A percentile compares a stretch with the other conserved stretches of the same genome.
Evolutionary conservation across 805 yeast species (phyloP).

Genomic region (Sugiyamaella chiloensis): DNA sequence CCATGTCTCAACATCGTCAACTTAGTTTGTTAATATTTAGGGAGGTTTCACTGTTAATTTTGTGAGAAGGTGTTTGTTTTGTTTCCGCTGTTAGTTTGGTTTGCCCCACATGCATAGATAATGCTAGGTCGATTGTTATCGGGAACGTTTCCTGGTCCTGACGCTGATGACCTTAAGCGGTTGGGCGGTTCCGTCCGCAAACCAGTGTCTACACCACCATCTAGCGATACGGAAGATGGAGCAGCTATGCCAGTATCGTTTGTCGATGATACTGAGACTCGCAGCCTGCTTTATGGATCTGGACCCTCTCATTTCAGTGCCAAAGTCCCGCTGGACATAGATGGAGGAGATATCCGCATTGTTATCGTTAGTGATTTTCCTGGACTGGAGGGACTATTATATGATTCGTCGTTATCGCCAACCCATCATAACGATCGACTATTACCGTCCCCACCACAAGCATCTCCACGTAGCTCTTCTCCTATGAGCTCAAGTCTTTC

Average conservation of each 20-base stretch:
- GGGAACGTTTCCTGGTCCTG: slow-evolving; percentile 3
- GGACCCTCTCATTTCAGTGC: no score
- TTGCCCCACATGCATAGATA: slow-evolving; percentile 1
- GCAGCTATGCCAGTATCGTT: slow-evolving; percentile 20
- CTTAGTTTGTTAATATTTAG: no score
- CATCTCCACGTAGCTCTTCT: neutral
- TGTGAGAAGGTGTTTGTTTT: no score
- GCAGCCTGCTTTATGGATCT: slow-evolving; percentile 25
- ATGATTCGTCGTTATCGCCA: slow-evolving; percentile 15
- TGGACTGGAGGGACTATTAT: slow-evolving; percentile 16
- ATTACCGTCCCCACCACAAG: neutral
- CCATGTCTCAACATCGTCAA: neutral
- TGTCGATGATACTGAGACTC: slow-evolving; percentile 25
- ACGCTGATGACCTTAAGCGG: neutral
- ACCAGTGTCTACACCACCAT: neutral
- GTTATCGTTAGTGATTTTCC: slow-evolving; percentile 19
- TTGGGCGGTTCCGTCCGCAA: neutral
- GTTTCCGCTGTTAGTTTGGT: neutral
- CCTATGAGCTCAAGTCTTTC: neutral
- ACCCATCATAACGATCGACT: neutral
- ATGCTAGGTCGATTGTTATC: slow-evolving; percentile 23
- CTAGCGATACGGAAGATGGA: slow-evolving; percentile 9
- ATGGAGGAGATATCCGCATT: slow-evolving; percentile 21
- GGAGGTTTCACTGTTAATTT: no score
- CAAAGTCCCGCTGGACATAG: slow-evolving; percentile 13